phyloP scores from a whole-genome alignment of 345 rosid genomes.

The Hibiscus trionum region DNA sequence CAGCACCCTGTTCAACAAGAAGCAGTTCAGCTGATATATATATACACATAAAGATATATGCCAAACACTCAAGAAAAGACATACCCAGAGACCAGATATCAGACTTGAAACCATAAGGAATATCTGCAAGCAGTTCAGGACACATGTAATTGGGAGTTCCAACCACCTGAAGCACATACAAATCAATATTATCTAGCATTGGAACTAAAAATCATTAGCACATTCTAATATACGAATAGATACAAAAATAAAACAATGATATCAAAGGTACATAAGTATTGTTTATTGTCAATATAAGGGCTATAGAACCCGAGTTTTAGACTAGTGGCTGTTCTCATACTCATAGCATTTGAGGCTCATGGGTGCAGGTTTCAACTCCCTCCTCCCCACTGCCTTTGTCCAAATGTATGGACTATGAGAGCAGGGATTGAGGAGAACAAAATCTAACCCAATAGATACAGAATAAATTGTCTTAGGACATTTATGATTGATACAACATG shows the following conservation, averaged over 20 bases:
- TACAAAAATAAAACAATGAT: not conserved
- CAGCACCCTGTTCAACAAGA: constrained; percentile 75
- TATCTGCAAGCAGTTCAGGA: constrained; percentile 95
- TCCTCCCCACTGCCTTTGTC: not conserved
- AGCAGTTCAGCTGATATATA: constrained; percentile 15
- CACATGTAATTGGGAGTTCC: constrained; percentile 99
- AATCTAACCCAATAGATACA: not conserved
- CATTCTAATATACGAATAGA: not conserved
- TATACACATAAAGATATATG: not conserved
- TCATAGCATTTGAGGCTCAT: not conserved
- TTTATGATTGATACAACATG: not conserved
- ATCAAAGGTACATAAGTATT: constrained; percentile 10
- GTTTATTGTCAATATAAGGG: not conserved
- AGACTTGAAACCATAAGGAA: constrained; percentile 96
- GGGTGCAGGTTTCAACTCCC: not conserved
- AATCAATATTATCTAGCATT: constrained; percentile 9
- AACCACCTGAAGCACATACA: constrained; percentile 59
- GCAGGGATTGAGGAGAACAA: not conserved
- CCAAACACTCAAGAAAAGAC: constrained; percentile 2
- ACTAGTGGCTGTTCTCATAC: not conserved
- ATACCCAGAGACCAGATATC: constrained; percentile 99
- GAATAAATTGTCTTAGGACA: not conserved
- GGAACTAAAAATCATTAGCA: constrained; percentile 10
- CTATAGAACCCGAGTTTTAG: not conserved
- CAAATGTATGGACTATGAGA: not conserved